Conservation (phyloP, 2,329 filamentous ascomycete species). For the Xylariaceae sp. region DNA sequence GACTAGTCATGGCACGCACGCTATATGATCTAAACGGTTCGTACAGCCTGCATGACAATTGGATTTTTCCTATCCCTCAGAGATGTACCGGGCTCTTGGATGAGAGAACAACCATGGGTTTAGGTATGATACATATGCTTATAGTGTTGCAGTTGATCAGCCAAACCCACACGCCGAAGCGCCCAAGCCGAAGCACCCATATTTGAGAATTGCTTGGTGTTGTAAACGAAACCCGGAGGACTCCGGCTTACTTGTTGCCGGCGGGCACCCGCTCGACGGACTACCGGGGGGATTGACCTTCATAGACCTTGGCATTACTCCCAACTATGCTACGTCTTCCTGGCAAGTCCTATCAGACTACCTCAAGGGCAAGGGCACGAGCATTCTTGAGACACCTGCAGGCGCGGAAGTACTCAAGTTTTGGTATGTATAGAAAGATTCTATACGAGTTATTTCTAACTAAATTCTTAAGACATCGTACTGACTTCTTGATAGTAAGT, state of each 20-base stretch:
- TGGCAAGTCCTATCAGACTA: conserved; percentile 82
- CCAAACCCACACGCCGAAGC: conserved; percentile 52
- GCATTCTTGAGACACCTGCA: conserved; percentile 70
- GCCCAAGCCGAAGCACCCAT: conserved; percentile 66
- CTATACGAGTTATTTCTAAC: too few relatives aligned
- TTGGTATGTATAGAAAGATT: too few relatives aligned
- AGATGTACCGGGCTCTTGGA: too few relatives aligned
- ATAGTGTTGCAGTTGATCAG: conserved; percentile 53
- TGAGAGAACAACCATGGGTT: too few relatives aligned
- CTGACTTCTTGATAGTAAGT: too few relatives aligned
- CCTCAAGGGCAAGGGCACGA: conserved; percentile 72
- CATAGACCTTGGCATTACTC: conserved; percentile 83
- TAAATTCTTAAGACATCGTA: too few relatives aligned
- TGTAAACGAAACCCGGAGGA: conserved; percentile 93
- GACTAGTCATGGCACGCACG: conserved; percentile 79
- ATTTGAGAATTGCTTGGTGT: conserved; percentile 83
- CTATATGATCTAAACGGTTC: conserved; percentile 62
- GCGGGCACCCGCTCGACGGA: conserved; percentile 68
- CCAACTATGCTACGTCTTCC: conserved; percentile 84
- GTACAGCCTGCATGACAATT: too few relatives aligned
- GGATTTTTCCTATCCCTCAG: too few relatives aligned
- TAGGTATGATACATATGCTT: too few relatives aligned
- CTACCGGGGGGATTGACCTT: conserved; percentile 79
- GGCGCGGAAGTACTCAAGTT: conserved; percentile 78
- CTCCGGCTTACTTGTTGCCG: conserved; percentile 82